These are phyloP conservation scores for Digitaria exilis DNA, from an alignment of 202 grass and related monocot species.

Conservation along the genomic window DNA sequence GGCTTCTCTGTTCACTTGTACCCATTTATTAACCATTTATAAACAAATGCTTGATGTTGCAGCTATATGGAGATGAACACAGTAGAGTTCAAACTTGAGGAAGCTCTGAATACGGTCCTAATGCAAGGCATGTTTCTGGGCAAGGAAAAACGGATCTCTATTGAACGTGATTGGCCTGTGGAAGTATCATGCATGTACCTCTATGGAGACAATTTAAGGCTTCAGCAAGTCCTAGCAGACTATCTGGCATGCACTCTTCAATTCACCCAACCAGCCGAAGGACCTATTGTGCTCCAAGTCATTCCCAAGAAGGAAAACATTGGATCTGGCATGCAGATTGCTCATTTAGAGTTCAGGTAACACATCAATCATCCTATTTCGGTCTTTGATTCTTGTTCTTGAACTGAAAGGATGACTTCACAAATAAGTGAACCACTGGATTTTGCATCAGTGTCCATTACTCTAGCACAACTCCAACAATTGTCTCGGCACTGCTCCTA, in stretches of 20 bases:
- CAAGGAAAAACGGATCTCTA: conserved; percentile 68
- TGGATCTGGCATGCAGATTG: conserved; percentile 83
- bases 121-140: conserved; percentile 84
- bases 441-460: neutral
- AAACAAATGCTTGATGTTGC: conserved; percentile 23
- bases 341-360: conserved; percentile 97
- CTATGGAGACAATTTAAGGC: conserved; percentile 96
- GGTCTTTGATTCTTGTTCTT: conserved; percentile 16
- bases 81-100: conserved; percentile 82
- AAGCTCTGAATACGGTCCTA: conserved; percentile 74
- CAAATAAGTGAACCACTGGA: conserved; percentile 9
- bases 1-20: neutral
- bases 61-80: conserved; percentile 90
- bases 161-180: conserved; percentile 81
- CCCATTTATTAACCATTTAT: conserved; percentile 5
- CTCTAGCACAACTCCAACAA: neutral
- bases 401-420: conserved; percentile 10
- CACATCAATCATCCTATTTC: neutral
- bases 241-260: conserved; percentile 80
- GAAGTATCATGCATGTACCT: conserved; percentile 83
- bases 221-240: conserved; percentile 91
- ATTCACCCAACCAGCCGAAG: conserved; percentile 67
- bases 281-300: conserved; percentile 77
- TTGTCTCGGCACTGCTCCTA: neutral
- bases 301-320: conserved; percentile 77